phyloP scores from a whole-genome alignment of 2,329 filamentous ascomycete genomes.

The Penicillium sp. region DNA sequence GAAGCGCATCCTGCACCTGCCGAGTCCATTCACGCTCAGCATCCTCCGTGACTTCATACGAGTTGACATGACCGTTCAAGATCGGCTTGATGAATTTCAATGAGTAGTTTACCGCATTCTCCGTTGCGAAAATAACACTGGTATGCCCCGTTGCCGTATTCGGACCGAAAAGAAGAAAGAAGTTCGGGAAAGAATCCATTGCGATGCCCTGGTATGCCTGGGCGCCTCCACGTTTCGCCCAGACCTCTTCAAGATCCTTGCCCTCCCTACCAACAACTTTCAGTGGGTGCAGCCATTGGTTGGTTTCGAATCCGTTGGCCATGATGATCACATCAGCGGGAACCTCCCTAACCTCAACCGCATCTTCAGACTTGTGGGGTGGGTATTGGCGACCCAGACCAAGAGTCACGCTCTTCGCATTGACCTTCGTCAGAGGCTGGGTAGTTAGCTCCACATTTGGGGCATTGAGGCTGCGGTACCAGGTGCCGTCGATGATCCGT shows the following conservation, averaged over 20 bases:
- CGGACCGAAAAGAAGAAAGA: slow-evolving; percentile 64
- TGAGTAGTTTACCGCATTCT: slow-evolving; percentile 62
- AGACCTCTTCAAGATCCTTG: slow-evolving; percentile 55
- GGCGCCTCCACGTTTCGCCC: slow-evolving; percentile 59
- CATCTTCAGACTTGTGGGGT: slow-evolving; percentile 25
- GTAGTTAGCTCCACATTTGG: slow-evolving; percentile 57
- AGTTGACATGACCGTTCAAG: slow-evolving; percentile 46
- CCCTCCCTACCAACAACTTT: slow-evolving; percentile 54
- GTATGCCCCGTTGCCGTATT: slow-evolving; percentile 64
- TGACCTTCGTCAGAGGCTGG: slow-evolving; percentile 51
- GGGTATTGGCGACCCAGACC: slow-evolving; percentile 54
- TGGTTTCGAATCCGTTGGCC: slow-evolving; percentile 62
- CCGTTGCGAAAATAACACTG: slow-evolving; percentile 59
- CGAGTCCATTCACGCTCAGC: slow-evolving; percentile 50
- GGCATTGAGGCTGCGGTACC: slow-evolving; percentile 54
- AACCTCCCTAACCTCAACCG: slow-evolving; percentile 42
- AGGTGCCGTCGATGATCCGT: slow-evolving; percentile 60
- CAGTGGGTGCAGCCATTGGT: slow-evolving; percentile 55
- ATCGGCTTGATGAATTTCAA: slow-evolving; percentile 60
- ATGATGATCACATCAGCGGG: slow-evolving; percentile 62
- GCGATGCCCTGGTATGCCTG: slow-evolving; percentile 62
- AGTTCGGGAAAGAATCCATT: slow-evolving; percentile 63
- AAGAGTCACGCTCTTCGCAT: slow-evolving; percentile 51
- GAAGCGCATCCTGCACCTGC: slow-evolving; percentile 50
- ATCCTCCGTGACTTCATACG: slow-evolving; percentile 51